Conservation (phyloP, 2,329 filamentous ascomycete species). For the Xylariomycetidae sp. region DNA sequence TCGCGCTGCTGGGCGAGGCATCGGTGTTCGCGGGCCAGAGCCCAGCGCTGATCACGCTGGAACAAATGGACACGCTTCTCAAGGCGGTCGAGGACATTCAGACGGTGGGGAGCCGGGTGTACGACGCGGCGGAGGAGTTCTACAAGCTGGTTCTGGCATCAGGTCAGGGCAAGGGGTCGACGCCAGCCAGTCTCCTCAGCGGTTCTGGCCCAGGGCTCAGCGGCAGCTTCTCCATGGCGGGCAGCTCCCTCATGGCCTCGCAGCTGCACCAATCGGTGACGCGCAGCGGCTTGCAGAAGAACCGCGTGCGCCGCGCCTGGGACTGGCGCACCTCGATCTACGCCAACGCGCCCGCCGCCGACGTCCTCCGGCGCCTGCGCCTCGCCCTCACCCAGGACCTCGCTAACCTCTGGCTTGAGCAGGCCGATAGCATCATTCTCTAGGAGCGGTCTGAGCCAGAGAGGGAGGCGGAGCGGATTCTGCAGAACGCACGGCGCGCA, state of each 20-base stretch:
- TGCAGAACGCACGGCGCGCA: no score
- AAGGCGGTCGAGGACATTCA: slow-evolving; percentile 59
- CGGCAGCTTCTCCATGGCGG: slow-evolving; percentile 62
- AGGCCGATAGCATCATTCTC: slow-evolving; percentile 51
- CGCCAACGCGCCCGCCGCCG: slow-evolving; percentile 54
- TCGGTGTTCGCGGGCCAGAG: slow-evolving; percentile 65
- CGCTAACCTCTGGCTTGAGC: slow-evolving; percentile 61
- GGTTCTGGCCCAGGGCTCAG: slow-evolving; percentile 41
- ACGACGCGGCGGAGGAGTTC: slow-evolving; percentile 69
- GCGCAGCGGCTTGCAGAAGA: slow-evolving; percentile 26
- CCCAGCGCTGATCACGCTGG: slow-evolving; percentile 52
- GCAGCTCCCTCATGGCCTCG: slow-evolving; percentile 64
- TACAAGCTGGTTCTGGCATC: slow-evolving; percentile 70
- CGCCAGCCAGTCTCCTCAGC: slow-evolving; percentile 61
- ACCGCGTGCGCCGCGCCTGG: slow-evolving; percentile 54
- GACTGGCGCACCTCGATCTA: slow-evolving; percentile 60
- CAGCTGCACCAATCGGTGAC: slow-evolving; percentile 54
- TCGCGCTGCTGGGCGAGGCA: slow-evolving; percentile 78
- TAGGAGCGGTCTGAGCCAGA: slow-evolving; percentile 22
- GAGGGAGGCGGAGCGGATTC: no score
- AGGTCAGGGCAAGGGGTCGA: slow-evolving; percentile 57
- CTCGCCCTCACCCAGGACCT: slow-evolving; percentile 70
- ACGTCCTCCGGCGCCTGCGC: slow-evolving; percentile 68
- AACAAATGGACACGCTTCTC: slow-evolving; percentile 65
- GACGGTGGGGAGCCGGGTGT: slow-evolving; percentile 67